phyloP scores from a whole-genome alignment of 2,329 filamentous ascomycete genomes.

The Lachnellula cervina region DNA sequence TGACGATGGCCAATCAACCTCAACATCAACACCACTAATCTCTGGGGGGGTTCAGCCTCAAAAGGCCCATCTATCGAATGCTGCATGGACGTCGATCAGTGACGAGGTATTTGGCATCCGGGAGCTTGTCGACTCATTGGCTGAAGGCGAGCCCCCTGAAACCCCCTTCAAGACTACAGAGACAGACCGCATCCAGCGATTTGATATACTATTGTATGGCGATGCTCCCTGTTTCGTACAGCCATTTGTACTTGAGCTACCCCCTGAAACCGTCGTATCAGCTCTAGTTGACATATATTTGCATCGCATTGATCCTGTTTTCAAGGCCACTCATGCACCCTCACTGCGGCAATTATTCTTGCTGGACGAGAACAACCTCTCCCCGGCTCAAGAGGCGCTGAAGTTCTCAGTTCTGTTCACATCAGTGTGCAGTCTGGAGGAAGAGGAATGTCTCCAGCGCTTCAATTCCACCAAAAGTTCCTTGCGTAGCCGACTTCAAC shows the following conservation, averaged over 20 bases:
- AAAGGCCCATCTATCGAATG: neutral
- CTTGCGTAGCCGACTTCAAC: neutral
- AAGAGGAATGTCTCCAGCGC: neutral
- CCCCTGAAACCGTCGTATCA: neutral
- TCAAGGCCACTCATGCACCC: neutral
- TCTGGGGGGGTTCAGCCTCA: no score
- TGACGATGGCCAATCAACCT: neutral
- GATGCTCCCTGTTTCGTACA: slow-evolving; percentile 4
- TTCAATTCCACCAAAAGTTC: neutral
- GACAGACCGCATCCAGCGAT: neutral
- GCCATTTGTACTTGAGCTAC: neutral
- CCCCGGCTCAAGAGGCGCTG: neutral
- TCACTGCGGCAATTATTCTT: neutral
- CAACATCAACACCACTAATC: no score
- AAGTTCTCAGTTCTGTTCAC: slow-evolving; percentile 1
- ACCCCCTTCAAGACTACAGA: neutral
- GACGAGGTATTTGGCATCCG: slow-evolving; percentile 4
- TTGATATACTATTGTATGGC: slow-evolving; percentile 2
- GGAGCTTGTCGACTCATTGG: neutral
- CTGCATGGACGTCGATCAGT: neutral
- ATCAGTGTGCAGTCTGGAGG: neutral
- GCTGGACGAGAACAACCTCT: neutral
- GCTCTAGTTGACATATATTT: neutral
- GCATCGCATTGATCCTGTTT: slow-evolving; percentile 1
- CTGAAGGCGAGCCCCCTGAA: neutral